Evolutionary conservation across 2,329 filamentous ascomycete genomes (phyloP).

Genomic region (Scolecobasidium constrictum): DNA sequence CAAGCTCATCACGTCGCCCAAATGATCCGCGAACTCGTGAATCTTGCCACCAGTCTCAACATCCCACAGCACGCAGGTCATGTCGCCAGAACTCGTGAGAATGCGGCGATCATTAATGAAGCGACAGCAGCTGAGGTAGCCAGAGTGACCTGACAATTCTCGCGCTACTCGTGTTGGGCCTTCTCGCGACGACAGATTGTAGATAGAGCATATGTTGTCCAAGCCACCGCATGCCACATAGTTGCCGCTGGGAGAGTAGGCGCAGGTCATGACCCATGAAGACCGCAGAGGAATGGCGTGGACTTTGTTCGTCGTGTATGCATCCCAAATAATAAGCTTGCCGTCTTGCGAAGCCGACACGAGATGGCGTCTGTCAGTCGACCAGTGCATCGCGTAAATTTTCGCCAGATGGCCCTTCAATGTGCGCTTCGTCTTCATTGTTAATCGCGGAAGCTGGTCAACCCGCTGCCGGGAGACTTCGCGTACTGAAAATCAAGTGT

Average conservation of each 20-base stretch:
- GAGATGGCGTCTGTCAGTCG: constrained; percentile 90
- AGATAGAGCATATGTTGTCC: constrained; percentile 99
- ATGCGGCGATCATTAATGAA: constrained; percentile 99
- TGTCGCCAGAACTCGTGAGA: constrained; percentile 94
- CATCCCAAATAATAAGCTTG: constrained; percentile 99
- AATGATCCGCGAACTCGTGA: constrained; percentile 94
- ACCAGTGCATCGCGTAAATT: constrained; percentile 99
- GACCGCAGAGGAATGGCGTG: constrained; percentile 95
- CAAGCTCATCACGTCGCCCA: constrained; percentile 99
- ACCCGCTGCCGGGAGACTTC: constrained; percentile 87
- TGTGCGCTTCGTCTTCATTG: constrained; percentile 96
- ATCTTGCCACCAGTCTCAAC: constrained; percentile 96
- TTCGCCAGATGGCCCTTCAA: constrained; percentile 97
- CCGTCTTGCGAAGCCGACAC: constrained; percentile 98
- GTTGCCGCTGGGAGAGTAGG: constrained; percentile 95
- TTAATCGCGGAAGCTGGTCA: constrained; percentile 81
- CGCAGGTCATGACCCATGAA: constrained; percentile 99
- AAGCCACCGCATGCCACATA: constrained; percentile 97
- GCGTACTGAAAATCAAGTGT: constrained; percentile 67
- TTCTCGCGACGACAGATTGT: constrained; percentile 94
- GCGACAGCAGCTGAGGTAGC: constrained; percentile 94
- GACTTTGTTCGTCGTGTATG: constrained; percentile 98
- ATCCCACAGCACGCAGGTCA: constrained; percentile 99
- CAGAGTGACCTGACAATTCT: constrained; percentile 92
- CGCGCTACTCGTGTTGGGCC: constrained; percentile 94